These are phyloP conservation scores for Tylopilus intermedius DNA, from an alignment of 768 basidiomycete species.

Conservation along the genomic window DNA sequence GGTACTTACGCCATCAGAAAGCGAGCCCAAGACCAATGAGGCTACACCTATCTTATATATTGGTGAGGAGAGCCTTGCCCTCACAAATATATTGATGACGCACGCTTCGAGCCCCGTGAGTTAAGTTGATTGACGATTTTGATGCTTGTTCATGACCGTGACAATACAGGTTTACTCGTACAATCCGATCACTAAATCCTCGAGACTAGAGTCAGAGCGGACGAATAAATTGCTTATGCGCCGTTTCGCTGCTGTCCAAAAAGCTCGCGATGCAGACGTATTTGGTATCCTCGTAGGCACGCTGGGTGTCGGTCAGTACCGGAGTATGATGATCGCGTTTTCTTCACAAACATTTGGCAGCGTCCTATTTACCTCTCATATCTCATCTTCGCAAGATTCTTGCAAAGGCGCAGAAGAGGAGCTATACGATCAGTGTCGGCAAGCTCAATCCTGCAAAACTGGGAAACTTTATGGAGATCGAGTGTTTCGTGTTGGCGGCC, in stretches of 20 bases:
- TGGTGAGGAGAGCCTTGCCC: constrained; percentile 71
- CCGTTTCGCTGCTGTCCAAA: constrained; percentile 81
- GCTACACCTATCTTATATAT: constrained; percentile 46
- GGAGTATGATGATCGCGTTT: not conserved
- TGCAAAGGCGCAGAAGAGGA: constrained; percentile 69
- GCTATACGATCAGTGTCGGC: constrained; percentile 92
- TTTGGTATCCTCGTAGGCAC: constrained; percentile 95
- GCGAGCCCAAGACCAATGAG: not conserved
- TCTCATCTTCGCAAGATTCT: constrained; percentile 72
- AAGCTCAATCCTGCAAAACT: constrained; percentile 93
- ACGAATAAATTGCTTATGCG: constrained; percentile 87
- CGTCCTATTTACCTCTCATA: constrained; percentile 83
- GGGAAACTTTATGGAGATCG: constrained; percentile 93
- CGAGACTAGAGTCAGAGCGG: constrained; percentile 54
- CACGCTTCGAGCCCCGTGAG: constrained; percentile 61
- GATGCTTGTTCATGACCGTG: not conserved
- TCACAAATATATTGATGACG: constrained; percentile 85
- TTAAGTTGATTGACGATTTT: not conserved
- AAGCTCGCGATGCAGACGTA: constrained; percentile 86
- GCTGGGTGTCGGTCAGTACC: constrained; percentile 70
- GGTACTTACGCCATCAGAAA: not conserved
- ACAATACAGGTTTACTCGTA: constrained; percentile 68
- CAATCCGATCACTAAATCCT: constrained; percentile 48
- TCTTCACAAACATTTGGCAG: constrained; percentile 32
- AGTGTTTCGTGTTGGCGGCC: constrained; percentile 91